Conservation (phyloP, 2,329 filamentous ascomycete genomes). For the Trichoderma atrobrunneum region DNA sequence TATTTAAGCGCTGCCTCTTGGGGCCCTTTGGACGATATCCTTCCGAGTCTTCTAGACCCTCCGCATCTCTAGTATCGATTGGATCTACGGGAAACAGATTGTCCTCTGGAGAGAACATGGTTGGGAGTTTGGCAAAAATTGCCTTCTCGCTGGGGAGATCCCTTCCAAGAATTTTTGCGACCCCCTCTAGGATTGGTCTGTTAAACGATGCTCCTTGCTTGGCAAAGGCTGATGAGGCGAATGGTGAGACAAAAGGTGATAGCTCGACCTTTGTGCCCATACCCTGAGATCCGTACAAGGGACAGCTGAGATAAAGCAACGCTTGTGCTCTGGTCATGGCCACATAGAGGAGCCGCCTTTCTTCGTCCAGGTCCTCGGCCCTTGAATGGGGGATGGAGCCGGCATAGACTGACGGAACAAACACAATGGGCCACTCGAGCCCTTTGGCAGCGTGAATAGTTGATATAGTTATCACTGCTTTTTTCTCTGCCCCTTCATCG, state of each 20-base stretch:
- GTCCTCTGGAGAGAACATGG: constrained; percentile 61
- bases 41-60: constrained; percentile 23
- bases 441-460: constrained; percentile 97
- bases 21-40: constrained; percentile 25
- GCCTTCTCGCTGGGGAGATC: constrained; percentile 53
- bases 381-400: constrained; percentile 88
- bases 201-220: constrained; percentile 69
- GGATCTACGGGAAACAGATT: constrained; percentile 66
- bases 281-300: constrained; percentile 62
- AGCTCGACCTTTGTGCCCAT: constrained; percentile 58
- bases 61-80: constrained; percentile 36
- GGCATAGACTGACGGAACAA: constrained; percentile 84
- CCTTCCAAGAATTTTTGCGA: constrained; percentile 70
- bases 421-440: constrained; percentile 93
- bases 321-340: constrained; percentile 93
- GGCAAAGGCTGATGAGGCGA: constrained; percentile 41
- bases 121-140: constrained; percentile 52
- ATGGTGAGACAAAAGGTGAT: constrained; percentile 67
- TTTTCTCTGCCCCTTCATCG: constrained; percentile 53
- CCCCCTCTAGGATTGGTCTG: constrained; percentile 57
- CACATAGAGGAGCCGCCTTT: constrained; percentile 85
- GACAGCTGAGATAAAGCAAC: constrained; percentile 81
- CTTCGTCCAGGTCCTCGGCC: constrained; percentile 82
- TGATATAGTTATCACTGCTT: constrained; percentile 77
- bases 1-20: constrained; percentile 31